A percentile compares a stretch with the other conserved stretches of the same genome.
These are phyloP conservation scores for Amanita fuliginea DNA, from an alignment of 768 basidiomycete genomes.

Conservation along the genomic window DNA sequence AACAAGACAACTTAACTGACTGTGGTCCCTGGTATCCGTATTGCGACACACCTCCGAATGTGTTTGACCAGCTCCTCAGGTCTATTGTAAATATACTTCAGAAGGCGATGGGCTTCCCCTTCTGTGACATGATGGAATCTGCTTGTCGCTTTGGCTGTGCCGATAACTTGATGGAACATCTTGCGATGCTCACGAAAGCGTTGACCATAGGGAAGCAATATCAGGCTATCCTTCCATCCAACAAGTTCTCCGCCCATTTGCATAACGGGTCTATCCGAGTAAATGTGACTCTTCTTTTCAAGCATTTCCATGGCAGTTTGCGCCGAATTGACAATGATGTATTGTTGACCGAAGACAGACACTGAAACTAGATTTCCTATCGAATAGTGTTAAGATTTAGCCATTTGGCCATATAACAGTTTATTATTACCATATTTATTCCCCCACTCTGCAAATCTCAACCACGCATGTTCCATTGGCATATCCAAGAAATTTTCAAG, in stretches of 20 bases:
- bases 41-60: conserved; percentile 22
- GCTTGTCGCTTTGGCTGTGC: conserved; percentile 24
- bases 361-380: conserved; percentile 2
- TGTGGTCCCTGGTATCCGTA: background rate
- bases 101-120: conserved; percentile 25
- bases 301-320: conserved; percentile 35
- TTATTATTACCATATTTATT: conserved; percentile 22
- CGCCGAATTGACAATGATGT: conserved; percentile 32
- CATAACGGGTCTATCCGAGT: conserved; percentile 42
- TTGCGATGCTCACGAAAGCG: conserved; percentile 30
- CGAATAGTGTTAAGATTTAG: background rate
- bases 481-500: conserved; percentile 34
- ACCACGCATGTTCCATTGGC: conserved; percentile 30
- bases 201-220: conserved; percentile 24
- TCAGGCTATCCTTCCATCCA: conserved; percentile 27
- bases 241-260: conserved; percentile 33
- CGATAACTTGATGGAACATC: conserved; percentile 30
- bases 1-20: too few species aligned
- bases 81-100: conserved; percentile 23
- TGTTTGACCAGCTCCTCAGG: conserved; percentile 23
- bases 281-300: conserved; percentile 38
- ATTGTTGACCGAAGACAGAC: conserved; percentile 7
- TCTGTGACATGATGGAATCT: conserved; percentile 28
- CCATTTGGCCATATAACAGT: background rate
- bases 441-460: conserved; percentile 30